Evolutionary conservation across 495 filamentous ascomycete species (phyloP), one percentile per base, ranked within the genome.

Genomic region (Patellaria atrata): DNA sequence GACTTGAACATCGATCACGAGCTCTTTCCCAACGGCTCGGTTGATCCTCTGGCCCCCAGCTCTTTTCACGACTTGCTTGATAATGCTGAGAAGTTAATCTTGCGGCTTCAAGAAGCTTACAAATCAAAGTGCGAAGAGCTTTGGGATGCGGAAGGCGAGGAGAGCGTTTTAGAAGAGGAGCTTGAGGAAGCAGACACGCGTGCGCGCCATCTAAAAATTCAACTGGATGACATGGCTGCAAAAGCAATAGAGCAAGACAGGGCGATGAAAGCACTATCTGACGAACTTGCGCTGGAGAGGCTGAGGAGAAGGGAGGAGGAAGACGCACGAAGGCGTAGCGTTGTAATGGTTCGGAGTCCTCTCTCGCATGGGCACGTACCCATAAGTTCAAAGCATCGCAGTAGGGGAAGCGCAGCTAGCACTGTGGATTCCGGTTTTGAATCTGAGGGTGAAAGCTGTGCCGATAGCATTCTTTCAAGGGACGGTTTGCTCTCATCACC

Each of bases 151-250:
- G 44, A 64, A 29, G 68, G 67, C 5, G 80, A 84, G 46, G 65
- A 72, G 36, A 67, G 65, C 17, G 75, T 74, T 8, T 68, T 73
- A 49, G 51, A 52, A 5, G 82, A 89, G 29, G 83, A 87, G 50
- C 56, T 77, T 2, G 78, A 81, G 35, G 81, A 83, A 48, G 70
- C 77, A n/a, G 65, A 76, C 28, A 77, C 77, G 7, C 62, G 79
- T 0, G 63, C 70, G 9, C 57, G 61, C 21, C 67, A 77, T 41
- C 61, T 86, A 16, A 80, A 77, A 55, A 61, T 64, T 33, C 82
- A 92, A 55, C 61, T 92, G 5, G 77, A 85, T 51, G 73, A 70
- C 22, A 77, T 87, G 73, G 72, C 80, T 1, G 63, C 59, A n/a
- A 69, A 73, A 43, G 73, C 74, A 0, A 54, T 60, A 0, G 68